phyloP scores from a whole-genome alignment of 495 filamentous ascomycete species.

The Podospora pseudoanserina region DNA sequence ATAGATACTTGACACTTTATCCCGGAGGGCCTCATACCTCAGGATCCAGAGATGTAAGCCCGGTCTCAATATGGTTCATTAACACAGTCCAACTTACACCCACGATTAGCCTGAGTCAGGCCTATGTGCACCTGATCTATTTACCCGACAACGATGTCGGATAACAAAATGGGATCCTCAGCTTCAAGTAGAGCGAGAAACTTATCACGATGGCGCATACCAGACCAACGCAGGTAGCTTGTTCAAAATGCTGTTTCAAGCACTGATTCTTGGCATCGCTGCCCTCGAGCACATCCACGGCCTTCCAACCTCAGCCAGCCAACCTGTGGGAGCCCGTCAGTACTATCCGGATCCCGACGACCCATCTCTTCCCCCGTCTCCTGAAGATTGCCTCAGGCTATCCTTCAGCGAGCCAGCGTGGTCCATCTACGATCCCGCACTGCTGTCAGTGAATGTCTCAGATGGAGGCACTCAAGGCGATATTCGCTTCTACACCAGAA shows the following conservation, averaged over 20 bases:
- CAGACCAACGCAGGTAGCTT: not conserved
- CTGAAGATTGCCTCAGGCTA: slow-evolving; percentile 22
- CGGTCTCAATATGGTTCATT: not conserved
- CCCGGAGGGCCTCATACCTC: not conserved
- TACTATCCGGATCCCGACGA: slow-evolving; percentile 19
- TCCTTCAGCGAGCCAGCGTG: slow-evolving; percentile 23
- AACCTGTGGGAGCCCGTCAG: slow-evolving; percentile 11
- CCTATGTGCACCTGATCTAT: not conserved
- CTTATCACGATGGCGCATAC: not conserved
- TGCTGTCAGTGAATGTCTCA: slow-evolving; percentile 20
- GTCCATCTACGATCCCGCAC: slow-evolving; percentile 22
- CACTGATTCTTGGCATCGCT: slow-evolving; percentile 9
- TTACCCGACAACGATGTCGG: not conserved
- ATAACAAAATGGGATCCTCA: not conserved
- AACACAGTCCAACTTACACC: not conserved
- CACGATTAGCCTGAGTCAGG: not conserved
- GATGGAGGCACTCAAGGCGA: slow-evolving; percentile 26
- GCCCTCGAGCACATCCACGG: not conserved
- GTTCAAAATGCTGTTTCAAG: not conserved
- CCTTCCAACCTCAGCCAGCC: slow-evolving; percentile 18
- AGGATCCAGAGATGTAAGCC: no score
- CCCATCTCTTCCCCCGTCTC: not conserved
- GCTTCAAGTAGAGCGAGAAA: not conserved
- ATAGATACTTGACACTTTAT: not conserved
- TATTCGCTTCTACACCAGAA: slow-evolving; percentile 25